A percentile compares a stretch with the other conserved stretches of the same genome.
phyloP scores from a whole-genome alignment of 2,329 filamentous ascomycete genomes.

The Colletotrichum sp. region DNA sequence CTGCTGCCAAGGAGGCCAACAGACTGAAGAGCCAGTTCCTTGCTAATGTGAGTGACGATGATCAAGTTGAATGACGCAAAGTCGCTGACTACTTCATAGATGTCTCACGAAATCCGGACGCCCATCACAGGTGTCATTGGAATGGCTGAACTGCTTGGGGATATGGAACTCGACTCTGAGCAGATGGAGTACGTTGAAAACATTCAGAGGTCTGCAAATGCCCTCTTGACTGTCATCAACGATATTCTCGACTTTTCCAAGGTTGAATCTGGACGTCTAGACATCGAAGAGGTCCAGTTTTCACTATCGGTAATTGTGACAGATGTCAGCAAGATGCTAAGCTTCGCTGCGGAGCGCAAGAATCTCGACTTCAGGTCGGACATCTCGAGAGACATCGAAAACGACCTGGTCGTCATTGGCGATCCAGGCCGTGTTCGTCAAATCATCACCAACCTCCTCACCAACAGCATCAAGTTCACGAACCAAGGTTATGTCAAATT shows the following conservation, averaged over 20 bases:
- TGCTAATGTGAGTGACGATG: conserved; percentile 56
- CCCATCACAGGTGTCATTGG: conserved; percentile 83
- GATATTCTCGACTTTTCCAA: conserved; percentile 92
- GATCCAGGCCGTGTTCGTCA: conserved; percentile 85
- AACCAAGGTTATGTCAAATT: conserved; percentile 72
- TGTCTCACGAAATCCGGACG: conserved; percentile 81
- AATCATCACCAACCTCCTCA: conserved; percentile 80
- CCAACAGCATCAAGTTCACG: conserved; percentile 80
- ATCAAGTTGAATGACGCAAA: neutral
- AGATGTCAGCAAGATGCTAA: conserved; percentile 86
- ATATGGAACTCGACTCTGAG: conserved; percentile 71
- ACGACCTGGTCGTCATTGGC: conserved; percentile 80
- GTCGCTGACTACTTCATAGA: conserved; percentile 41
- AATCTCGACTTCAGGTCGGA: conserved; percentile 74
- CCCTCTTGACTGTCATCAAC: conserved; percentile 85
- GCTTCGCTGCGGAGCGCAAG: conserved; percentile 82
- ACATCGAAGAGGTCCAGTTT: conserved; percentile 83
- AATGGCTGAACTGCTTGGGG: conserved; percentile 77
- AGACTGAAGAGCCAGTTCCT: conserved; percentile 81
- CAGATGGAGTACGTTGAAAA: conserved; percentile 79
- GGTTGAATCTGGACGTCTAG: conserved; percentile 77
- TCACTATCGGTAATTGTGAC: conserved; percentile 74
- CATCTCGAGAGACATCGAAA: conserved; percentile 65
- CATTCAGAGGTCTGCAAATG: conserved; percentile 80
- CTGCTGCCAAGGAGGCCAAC: conserved; percentile 80